A percentile compares a stretch with the other conserved stretches of the same genome.
phyloP scores from a whole-genome alignment of 2,329 filamentous ascomycete genomes.

The Atkinsonella texensis region DNA sequence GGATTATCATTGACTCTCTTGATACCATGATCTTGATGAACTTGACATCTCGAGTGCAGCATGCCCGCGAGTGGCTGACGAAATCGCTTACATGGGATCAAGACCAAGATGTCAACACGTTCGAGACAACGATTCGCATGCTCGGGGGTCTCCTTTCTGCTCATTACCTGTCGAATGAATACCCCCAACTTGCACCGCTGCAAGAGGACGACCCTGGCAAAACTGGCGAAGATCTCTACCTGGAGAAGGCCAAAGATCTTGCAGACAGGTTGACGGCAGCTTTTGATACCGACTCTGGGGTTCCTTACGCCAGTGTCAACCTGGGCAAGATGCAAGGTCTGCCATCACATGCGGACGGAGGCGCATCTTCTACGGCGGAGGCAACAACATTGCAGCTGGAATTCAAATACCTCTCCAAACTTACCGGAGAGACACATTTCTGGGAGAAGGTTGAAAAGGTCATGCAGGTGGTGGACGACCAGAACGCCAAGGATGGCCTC shows the following conservation, averaged over 20 bases:
- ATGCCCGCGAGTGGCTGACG: conserved; percentile 82
- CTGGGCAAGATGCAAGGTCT: conserved; percentile 66
- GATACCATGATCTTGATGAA: conserved; percentile 99
- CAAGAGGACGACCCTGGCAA: conserved; percentile 58
- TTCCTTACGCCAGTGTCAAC: conserved; percentile 87
- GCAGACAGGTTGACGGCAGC: conserved; percentile 78
- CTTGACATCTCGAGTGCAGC: conserved; percentile 68
- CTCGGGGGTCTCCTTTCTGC: conserved; percentile 84
- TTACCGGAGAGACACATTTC: conserved; percentile 85
- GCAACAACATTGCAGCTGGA: conserved; percentile 87
- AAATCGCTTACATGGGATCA: conserved; percentile 75
- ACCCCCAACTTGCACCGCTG: conserved; percentile 67
- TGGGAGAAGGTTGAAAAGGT: conserved; percentile 89
- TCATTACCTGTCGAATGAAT: conserved; percentile 82
- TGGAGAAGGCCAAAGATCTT: conserved; percentile 90
- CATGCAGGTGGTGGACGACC: conserved; percentile 81
- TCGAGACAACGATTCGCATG: conserved; percentile 97
- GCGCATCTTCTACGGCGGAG: conserved; percentile 89
- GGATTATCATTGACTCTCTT: conserved; percentile 94
- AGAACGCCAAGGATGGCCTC: conserved; percentile 66
- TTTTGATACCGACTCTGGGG: conserved; percentile 75
- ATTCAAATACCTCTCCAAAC: conserved; percentile 90
- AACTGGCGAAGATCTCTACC: conserved; percentile 77
- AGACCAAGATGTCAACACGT: conserved; percentile 91
- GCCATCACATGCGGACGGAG: conserved; percentile 69